A percentile compares a stretch with the other conserved stretches of the same genome.
These are phyloP conservation scores for Lippia alba DNA, from an alignment of 305 asterid genomes.

Conservation along the genomic window DNA sequence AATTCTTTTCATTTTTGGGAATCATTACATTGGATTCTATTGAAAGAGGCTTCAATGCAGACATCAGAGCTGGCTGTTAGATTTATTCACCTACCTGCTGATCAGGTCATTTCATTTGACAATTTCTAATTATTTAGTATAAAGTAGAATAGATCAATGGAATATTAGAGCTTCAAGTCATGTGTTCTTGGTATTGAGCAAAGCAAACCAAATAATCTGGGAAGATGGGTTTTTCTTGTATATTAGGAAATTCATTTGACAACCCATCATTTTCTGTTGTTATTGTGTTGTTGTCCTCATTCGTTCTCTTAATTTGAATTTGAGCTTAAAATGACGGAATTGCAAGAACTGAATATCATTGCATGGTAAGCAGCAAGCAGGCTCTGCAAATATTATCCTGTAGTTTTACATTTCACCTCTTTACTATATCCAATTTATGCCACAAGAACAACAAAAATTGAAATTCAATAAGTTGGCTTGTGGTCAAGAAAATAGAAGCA, in stretches of 20 bases:
- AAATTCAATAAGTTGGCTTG: conserved; percentile 19
- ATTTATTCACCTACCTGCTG: conserved; percentile 30
- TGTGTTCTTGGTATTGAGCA: conserved; percentile 5
- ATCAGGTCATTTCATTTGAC: conserved; percentile 46
- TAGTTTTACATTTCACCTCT: not conserved
- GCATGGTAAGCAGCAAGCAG: not conserved
- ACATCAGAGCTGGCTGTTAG: conserved; percentile 15
- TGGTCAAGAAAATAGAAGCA: not conserved
- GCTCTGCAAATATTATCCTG: not conserved
- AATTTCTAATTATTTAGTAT: conserved; percentile 34
- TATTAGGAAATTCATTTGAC: not conserved
- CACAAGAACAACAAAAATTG: conserved; percentile 20
- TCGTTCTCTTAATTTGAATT: not conserved
- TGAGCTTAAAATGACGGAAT: not conserved
- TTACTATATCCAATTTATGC: conserved; percentile 16
- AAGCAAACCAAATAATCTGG: not conserved
- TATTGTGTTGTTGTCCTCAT: too few species aligned
- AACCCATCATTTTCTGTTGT: not conserved
- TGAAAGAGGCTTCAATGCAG: not conserved
- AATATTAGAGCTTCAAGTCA: conserved; percentile 36
- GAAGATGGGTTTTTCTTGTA: conserved; percentile 12
- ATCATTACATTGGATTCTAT: too few species aligned
- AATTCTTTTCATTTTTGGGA: conserved; percentile 14
- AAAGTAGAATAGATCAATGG: conserved; percentile 46
- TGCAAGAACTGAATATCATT: not conserved